These are phyloP conservation scores for Ehretia macrophylla DNA, from an alignment of 257 asterid genomes.

Conservation along the genomic window DNA sequence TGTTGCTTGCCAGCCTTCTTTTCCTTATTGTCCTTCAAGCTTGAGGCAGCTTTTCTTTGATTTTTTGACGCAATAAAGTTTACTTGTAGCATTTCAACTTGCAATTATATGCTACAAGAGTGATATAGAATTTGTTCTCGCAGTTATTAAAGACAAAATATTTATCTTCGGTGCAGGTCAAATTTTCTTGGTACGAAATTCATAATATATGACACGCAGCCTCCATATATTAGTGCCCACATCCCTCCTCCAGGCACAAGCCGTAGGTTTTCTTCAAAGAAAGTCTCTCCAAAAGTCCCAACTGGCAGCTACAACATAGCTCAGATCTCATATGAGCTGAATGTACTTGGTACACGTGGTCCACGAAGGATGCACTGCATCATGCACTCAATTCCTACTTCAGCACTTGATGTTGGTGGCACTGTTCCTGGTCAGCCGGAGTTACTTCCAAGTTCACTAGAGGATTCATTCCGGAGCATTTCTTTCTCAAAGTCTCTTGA, in stretches of 20 bases:
- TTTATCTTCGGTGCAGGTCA: slow-evolving; percentile 35
- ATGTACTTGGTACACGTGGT: slow-evolving; percentile 67
- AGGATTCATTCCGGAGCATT: slow-evolving; percentile 58
- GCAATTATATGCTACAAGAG: not conserved
- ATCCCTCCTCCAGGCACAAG: slow-evolving; percentile 41
- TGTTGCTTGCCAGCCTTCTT: too few relatives aligned
- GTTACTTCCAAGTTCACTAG: slow-evolving; percentile 48
- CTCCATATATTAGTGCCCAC: slow-evolving; percentile 38
- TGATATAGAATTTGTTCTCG: not conserved
- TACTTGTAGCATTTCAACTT: too few relatives aligned
- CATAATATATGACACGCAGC: slow-evolving; percentile 59
- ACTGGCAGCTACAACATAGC: slow-evolving; percentile 54
- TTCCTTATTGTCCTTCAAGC: too few relatives aligned
- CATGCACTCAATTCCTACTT: slow-evolving; percentile 57
- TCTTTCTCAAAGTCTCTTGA: slow-evolving; percentile 42
- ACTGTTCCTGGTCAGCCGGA: slow-evolving; percentile 54
- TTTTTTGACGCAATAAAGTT: too few relatives aligned
- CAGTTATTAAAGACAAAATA: not conserved
- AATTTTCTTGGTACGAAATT: slow-evolving; percentile 60
- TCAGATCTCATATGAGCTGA: slow-evolving; percentile 58
- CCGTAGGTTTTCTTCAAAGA: slow-evolving; percentile 50
- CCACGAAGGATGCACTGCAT: slow-evolving; percentile 59
- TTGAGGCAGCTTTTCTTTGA: too few relatives aligned
- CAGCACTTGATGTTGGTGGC: slow-evolving; percentile 55
- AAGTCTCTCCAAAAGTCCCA: slow-evolving; percentile 68